Conservation (phyloP, 306 rosid species). For the Cotoneaster glaucophyllus region DNA sequence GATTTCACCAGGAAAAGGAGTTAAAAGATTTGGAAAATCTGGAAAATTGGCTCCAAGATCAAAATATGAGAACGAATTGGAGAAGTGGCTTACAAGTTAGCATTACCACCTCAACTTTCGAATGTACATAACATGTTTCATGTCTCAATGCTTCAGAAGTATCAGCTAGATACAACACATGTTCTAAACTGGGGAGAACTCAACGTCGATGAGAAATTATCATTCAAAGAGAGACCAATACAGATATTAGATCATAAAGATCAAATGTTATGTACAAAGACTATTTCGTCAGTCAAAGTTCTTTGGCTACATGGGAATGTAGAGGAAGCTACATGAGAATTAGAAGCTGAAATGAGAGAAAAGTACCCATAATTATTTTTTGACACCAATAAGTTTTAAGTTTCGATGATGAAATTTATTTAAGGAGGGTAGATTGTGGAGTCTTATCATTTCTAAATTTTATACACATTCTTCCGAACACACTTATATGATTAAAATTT, state of each 20-base stretch:
- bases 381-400: background rate
- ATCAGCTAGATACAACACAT: background rate
- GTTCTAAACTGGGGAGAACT: background rate
- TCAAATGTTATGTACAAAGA: no score
- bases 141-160: background rate
- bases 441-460: no score
- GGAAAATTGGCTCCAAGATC: background rate
- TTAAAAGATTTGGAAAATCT: no score
- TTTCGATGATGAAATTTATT: no score
- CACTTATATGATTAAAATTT: no score
- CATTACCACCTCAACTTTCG: background rate
- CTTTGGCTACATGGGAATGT: background rate
- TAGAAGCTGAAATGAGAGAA: background rate
- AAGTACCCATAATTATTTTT: no score
- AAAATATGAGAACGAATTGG: background rate
- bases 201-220: background rate
- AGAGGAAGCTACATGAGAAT: background rate
- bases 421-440: no score
- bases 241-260: no score
- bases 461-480: no score
- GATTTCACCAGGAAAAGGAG: no score
- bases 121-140: background rate
- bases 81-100: background rate
- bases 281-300: no score
- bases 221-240: no score